Evolutionary conservation across 352 stramenopile species (phyloP).

Genomic region (Labyrinthula sp.): DNA sequence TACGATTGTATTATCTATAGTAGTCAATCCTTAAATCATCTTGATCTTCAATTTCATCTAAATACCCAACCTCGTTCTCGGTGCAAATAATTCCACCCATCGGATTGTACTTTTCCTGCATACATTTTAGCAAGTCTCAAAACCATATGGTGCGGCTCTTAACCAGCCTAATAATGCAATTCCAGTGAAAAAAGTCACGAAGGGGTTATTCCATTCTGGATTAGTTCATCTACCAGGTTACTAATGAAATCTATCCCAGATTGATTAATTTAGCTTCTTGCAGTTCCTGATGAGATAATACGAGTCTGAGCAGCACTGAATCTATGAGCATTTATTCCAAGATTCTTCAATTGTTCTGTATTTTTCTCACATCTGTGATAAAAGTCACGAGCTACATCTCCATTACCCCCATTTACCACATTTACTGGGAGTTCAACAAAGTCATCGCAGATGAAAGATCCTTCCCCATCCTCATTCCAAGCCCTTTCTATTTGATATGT

Average conservation of each 20-base stretch:
- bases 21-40: no score
- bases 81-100: conserved; percentile 57
- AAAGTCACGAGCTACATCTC: conserved; percentile 73
- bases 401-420: conserved; percentile 46
- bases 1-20: conserved; percentile 53
- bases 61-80: no score
- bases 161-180: no score
- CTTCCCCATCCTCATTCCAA: conserved; percentile 51
- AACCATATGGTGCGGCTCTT: conserved; percentile 49
- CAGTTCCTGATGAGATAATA: conserved; percentile 59
- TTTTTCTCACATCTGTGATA: conserved; percentile 63
- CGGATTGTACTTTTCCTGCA: conserved; percentile 54
- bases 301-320: conserved; percentile 72
- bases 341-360: conserved; percentile 64
- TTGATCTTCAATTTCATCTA: no score
- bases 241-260: conserved; percentile 72
- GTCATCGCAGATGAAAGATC: conserved; percentile 70
- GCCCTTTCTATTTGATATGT: conserved; percentile 75
- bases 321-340: conserved; percentile 62
- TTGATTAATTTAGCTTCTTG: conserved; percentile 46
- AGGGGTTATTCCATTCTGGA: conserved; percentile 54
- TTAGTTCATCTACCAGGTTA: conserved; percentile 56
- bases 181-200: conserved; percentile 54
- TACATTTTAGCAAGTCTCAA: conserved; percentile 63
- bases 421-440: conserved; percentile 51